phyloP scores from a whole-genome alignment of 306 rosid species.

The Vigna hirtella region DNA sequence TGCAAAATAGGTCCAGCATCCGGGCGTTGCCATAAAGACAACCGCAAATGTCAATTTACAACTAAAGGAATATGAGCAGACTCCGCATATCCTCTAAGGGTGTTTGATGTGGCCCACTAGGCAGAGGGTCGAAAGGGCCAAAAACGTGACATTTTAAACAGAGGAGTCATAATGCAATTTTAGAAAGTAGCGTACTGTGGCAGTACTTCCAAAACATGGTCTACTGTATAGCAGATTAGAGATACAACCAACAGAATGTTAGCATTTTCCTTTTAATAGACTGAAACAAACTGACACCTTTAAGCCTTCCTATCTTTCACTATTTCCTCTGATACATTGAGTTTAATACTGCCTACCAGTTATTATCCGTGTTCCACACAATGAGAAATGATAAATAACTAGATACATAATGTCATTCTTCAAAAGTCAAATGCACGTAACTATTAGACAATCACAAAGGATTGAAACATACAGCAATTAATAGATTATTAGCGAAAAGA shows the following conservation, averaged over 20 bases:
- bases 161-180: constrained; percentile 11
- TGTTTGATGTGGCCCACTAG: background rate
- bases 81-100: background rate
- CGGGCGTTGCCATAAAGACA: background rate
- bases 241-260: constrained; percentile 14
- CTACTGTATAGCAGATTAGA: constrained; percentile 17
- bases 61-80: constrained; percentile 2
- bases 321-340: constrained; percentile 27
- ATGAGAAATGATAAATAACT: background rate
- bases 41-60: background rate
- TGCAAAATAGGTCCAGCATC: background rate
- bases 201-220: constrained; percentile 7
- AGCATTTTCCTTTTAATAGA: background rate
- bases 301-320: constrained; percentile 18
- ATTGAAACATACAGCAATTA: background rate
- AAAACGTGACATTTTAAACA: background rate
- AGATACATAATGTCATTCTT: background rate
- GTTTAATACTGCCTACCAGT: background rate
- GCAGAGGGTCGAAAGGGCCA: background rate
- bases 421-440: constrained; percentile 17
- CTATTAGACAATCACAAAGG: constrained; percentile 11
- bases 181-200: background rate
- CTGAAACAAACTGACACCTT: background rate
- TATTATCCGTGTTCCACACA: background rate
- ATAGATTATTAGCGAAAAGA: background rate